phyloP scores from a whole-genome alignment of 495 filamentous ascomycete genomes.

The Evernia prunastri region DNA sequence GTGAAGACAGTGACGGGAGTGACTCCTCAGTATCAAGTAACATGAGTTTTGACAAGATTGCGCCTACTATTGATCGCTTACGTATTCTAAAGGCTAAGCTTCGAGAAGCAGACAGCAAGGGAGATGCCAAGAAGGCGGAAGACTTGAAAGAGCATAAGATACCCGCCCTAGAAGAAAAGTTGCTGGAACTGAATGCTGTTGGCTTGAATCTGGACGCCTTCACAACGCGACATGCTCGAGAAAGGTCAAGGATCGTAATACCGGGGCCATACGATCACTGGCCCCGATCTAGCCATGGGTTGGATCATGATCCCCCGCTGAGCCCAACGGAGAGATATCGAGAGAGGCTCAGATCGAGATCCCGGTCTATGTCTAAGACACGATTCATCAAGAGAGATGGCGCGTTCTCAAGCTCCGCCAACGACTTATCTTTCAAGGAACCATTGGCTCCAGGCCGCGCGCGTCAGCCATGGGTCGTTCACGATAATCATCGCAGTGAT shows the following conservation, averaged over 20 bases:
- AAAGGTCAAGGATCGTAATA: not conserved
- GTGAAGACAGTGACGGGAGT: not conserved
- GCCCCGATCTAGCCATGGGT: not conserved
- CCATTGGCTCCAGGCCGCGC: not conserved
- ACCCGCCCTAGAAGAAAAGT: slow-evolving; percentile 4
- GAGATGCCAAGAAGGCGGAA: not conserved
- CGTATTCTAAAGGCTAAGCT: slow-evolving; percentile 2
- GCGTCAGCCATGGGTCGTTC: not conserved
- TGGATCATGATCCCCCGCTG: not conserved
- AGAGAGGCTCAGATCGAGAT: slow-evolving; percentile 2
- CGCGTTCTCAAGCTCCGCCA: not conserved
- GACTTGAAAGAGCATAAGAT: slow-evolving; percentile 7
- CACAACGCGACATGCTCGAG: not conserved
- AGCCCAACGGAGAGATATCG: not conserved
- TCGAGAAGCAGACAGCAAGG: not conserved
- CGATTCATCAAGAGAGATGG: not conserved
- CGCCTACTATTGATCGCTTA: not conserved
- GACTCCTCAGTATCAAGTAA: not conserved
- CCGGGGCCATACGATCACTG: not conserved
- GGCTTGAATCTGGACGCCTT: not conserved
- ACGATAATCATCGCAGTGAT: not conserved
- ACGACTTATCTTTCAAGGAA: not conserved
- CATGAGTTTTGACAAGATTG: not conserved
- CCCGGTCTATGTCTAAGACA: slow-evolving; percentile 9
- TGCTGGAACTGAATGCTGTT: not conserved